phyloP scores from a whole-genome alignment of 768 basidiomycete genomes.

The Tricholoma sp. region DNA sequence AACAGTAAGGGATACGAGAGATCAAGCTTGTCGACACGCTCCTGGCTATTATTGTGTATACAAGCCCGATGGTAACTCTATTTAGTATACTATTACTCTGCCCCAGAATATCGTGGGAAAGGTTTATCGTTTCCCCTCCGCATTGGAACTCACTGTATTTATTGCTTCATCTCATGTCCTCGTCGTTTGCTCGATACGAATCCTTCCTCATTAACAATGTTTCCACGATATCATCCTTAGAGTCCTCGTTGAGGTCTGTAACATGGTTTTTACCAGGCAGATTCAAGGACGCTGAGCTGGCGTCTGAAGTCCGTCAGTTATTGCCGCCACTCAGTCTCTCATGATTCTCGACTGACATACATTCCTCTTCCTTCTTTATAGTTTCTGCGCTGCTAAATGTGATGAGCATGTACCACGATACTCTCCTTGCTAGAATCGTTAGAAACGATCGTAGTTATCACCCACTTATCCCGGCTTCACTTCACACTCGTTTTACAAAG shows the following conservation, averaged over 20 bases:
- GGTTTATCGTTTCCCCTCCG: too few relatives aligned
- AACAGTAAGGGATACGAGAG: neutral
- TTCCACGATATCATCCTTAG: constrained; percentile 80
- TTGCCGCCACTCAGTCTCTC: constrained; percentile 3
- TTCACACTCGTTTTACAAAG: constrained; percentile 86
- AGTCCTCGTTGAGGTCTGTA: constrained; percentile 82
- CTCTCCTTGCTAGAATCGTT: constrained; percentile 68
- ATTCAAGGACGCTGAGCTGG: constrained; percentile 96
- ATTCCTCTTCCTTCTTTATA: constrained; percentile 28
- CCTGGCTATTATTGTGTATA: too few relatives aligned
- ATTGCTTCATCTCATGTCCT: constrained; percentile 43
- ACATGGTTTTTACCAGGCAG: constrained; percentile 96
- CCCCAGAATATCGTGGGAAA: neutral
- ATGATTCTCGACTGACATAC: constrained; percentile 8
- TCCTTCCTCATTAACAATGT: constrained; percentile 80
- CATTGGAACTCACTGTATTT: neutral
- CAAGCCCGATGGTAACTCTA: too few relatives aligned
- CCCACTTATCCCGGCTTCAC: constrained; percentile 68
- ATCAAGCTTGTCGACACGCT: neutral
- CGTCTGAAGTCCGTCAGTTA: constrained; percentile 87
- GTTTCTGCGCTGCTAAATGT: constrained; percentile 87
- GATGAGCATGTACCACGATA: constrained; percentile 93
- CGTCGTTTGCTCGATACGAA: constrained; percentile 71
- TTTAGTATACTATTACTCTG: too few relatives aligned
- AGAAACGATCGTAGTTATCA: constrained; percentile 63